These are phyloP conservation scores for Ruellia speciosa DNA, from an alignment of 305 asterid species.

Conservation along the genomic window DNA sequence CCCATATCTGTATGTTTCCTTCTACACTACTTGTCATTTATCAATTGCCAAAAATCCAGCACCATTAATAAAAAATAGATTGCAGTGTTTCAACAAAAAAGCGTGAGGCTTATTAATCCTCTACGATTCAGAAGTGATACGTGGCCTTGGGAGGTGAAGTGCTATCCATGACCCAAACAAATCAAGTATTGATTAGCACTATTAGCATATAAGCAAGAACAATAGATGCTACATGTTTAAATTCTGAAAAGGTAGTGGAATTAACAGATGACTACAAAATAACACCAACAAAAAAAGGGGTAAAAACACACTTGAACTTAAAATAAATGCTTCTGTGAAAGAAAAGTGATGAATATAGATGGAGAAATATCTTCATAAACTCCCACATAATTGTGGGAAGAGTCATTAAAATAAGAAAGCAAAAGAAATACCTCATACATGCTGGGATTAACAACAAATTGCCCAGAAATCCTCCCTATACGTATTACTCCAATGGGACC, in stretches of 20 bases:
- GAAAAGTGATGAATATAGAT: not conserved
- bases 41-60: not conserved
- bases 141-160: not conserved
- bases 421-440: slow-evolving; percentile 72
- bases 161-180: slow-evolving; percentile 4
- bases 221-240: not conserved
- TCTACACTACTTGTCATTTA: not conserved
- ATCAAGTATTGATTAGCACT: not conserved
- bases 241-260: too few species aligned
- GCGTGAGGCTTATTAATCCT: not conserved
- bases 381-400: not conserved
- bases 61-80: not conserved
- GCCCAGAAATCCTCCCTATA: slow-evolving; percentile 75
- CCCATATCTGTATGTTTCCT: not conserved
- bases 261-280: not conserved
- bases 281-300: not conserved
- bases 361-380: not conserved
- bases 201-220: too few species aligned
- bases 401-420: slow-evolving; percentile 11
- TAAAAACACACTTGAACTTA: slow-evolving; percentile 1
- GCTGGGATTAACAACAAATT: slow-evolving; percentile 77
- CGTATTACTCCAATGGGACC: slow-evolving; percentile 98
- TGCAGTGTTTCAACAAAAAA: not conserved
- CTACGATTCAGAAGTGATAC: too few species aligned
- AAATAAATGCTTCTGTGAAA: not conserved